Base-by-base conservation (phyloP, 257 asterid genomes). In the Nicotiana knightiana region DNA sequence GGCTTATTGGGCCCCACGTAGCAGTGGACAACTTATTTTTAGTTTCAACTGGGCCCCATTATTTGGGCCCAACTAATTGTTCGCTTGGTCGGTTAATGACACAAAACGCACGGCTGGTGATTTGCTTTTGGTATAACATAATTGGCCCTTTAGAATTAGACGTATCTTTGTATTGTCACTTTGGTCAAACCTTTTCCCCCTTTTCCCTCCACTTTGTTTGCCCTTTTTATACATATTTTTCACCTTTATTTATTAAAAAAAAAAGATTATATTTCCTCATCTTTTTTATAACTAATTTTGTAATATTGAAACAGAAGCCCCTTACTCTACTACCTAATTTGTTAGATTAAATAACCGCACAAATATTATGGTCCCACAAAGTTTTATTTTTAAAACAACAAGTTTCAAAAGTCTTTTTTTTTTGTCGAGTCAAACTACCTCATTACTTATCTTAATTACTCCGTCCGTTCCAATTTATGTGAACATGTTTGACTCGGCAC, bases 51-150 rank as follows among this genome's bases (percentile, higher is more conserved):
- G 77, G 86, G 32, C 63, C 77, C 5, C 6, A 11, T 12, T 30
- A 30, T 11, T 11, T 32, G 82, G 83, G 85, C 37, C 67, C 81
- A 26, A 18, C 46, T 6, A 43, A 12, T n/a, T 81, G 77, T 86
- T 86, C 89, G 82, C 16, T 79, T 84, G 76, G 89, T 86, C 83
- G 87, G 87, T 76, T 77, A 86, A 37, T 82, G 70, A 84, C 85
- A 87, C 63, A 75, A 51, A 73, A 13, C 63, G 46, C 79, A 75
- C 79, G 79, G 79, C 28, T 51, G 79, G 63, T 75, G 43, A 73
- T 73, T 71, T 51, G 39, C 63, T 48, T 75, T 73, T 26, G 32
- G 61, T 73, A 11, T 46, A 70, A 51, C 32, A 61, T 61, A 7
- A 46, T 73, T 73, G 43, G 57, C 15, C 11, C 79, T 46, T 73